Evolutionary conservation across 2,329 filamentous ascomycete species (phyloP), one percentile per base, ranked within the genome.

Genomic region (Davidsoniella eucalypti): DNA sequence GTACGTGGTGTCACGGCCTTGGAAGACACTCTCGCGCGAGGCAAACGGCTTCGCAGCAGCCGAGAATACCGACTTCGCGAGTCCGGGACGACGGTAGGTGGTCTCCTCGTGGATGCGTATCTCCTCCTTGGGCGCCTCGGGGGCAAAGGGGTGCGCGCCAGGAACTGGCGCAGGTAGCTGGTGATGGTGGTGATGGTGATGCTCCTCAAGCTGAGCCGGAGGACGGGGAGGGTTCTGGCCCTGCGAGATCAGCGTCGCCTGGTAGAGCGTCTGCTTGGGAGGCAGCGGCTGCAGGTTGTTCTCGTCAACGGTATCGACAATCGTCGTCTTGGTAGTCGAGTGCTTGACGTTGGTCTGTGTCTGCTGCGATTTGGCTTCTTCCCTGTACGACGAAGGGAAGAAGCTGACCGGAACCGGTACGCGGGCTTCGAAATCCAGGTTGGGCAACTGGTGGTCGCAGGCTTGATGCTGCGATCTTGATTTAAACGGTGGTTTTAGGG

Each of bases 361-460:
- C 51, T 61, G 63, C 54, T 62, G 47, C 14, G 47, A 38, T 36
- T 41, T 18, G 44, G 49, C 49, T 47, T 40, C 33, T 67, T 73
- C 74, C 68, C 84, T 80, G 79, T 95, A 96, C 72, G 87, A 86
- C 71, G 87, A 94, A 76, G 90, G 90, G 81, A 96, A 95, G 84
- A 95, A 84, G 85, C 87, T 95, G 82, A 95, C 94, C 74, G 90
- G 90, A 73, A 96, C 92, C 77, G 90, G 87, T 72, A 95, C 85
- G 72, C 87, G 85, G 73, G 88, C 87, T 84, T 94, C 88, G 92
- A 94, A 95, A 86, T 95, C 88, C 88, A 95, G 88, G 76, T 87
- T 95, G 86, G 74, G 86, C 83, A 83, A 80, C 81, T 84, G 51
- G 54, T 18, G 42, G 43, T 18, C 18, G 50, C 39, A 41, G 46